Conservation (phyloP, 2,329 filamentous ascomycete species). For the Fusarium fujikuroi region DNA sequence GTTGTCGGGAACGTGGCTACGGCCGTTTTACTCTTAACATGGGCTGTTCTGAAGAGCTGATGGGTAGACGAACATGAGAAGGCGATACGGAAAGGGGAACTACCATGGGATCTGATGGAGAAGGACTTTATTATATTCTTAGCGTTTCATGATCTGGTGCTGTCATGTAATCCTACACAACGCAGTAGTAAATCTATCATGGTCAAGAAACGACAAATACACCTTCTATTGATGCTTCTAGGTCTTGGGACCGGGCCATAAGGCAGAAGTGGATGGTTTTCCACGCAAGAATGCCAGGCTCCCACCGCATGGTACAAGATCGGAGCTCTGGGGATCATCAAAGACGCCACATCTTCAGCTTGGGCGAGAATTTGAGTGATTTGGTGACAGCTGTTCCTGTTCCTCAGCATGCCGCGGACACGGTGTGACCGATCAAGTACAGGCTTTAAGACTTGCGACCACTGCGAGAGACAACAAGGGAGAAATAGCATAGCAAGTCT, state of each 20-base stretch:
- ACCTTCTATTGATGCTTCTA: not conserved
- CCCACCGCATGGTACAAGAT: too few species aligned
- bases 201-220: too few species aligned
- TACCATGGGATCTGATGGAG: too few species aligned
- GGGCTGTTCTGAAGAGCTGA: not conserved
- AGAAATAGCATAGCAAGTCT: conserved; percentile 28
- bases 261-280: not conserved
- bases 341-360: not conserved
- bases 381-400: not conserved
- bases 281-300: not conserved
- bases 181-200: not conserved
- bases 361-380: too few species aligned
- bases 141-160: not conserved
- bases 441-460: conserved; percentile 28
- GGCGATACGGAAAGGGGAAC: not conserved
- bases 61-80: too few species aligned
- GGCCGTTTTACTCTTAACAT: not conserved
- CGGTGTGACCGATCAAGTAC: not conserved
- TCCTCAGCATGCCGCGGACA: not conserved
- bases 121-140: not conserved
- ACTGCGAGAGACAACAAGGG: conserved; percentile 26
- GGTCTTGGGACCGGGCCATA: rapidly evolving
- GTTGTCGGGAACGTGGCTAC: not conserved
- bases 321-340: too few species aligned
- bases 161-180: too few species aligned